Evolutionary conservation across 2,329 filamentous ascomycete species (phyloP), one percentile per base, ranked within the genome.

Genomic region (Amauroascus niger): DNA sequence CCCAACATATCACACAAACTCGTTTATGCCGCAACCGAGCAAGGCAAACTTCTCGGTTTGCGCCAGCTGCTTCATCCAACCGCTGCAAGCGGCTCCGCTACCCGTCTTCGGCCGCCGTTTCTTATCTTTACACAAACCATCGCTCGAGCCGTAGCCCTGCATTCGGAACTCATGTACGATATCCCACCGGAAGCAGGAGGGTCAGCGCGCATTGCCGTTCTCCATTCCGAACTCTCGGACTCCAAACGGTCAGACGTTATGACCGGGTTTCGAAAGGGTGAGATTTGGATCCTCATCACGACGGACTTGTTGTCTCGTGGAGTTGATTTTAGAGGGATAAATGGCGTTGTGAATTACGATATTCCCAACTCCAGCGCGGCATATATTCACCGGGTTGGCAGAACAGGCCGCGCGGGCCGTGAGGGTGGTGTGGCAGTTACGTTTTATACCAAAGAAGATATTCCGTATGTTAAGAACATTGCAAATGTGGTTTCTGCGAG

Each of bases 121-220:
- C 78, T 98, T 5, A 85, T 98, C 56, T 98, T 98, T 69, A 93
- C 91, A 0, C 93, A 98, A 71, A 96, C 91, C 0, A 95, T 98
- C 54, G 85, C 90, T 50, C 83, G 93, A 61, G 93, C 93, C 0
- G 81, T 86, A 30, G 89, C 93, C 4, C 78, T 98, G 1, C 84
- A 95, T 67, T 83, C 87, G 32, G 93, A 98, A 68, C 79, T 98
- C 28, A 84, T 88, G 57, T 98, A 95, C 71, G 93, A 98, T 66
- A 95, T 98, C 44, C 89, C 93, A 0, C 77, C 86, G 0, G 84
- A 89, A 68, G 91, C 90, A 5, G 90, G 90, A 40, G 90, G 90
- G 14, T 83, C 86, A 1, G 79, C 84, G 0, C 82, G 93, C 39
- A 87, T 97, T 55, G 91, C 90, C 0, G 88, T 95, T 0, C 79